Percentiles rank a stretch among this genome's conserved stretches.
Evolutionary conservation across 2,329 filamentous ascomycete genomes (phyloP).

Genomic region (Cylindrodendrum hubeiense): DNA sequence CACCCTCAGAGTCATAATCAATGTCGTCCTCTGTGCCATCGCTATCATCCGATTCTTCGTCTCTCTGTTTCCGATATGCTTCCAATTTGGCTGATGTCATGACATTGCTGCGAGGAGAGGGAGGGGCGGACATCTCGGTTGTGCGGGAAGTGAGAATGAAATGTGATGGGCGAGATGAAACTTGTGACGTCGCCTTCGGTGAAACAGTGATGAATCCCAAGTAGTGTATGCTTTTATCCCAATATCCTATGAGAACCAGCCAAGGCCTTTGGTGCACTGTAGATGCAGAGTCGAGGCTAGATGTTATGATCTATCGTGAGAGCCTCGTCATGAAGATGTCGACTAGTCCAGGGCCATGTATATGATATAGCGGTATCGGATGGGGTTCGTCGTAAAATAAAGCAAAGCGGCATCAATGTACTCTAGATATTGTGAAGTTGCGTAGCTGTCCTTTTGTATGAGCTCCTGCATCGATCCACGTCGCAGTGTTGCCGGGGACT

Average conservation of each 20-base stretch:
- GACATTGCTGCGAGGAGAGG: conserved; percentile 27
- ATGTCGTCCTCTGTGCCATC: conserved; percentile 30
- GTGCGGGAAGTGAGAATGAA: neutral
- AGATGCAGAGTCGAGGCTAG: no score
- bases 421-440: neutral
- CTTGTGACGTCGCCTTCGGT: neutral
- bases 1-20: conserved; percentile 31
- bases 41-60: conserved; percentile 13
- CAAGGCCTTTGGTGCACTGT: no score
- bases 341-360: neutral
- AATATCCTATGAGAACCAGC: no score
- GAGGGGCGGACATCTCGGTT: conserved; percentile 25
- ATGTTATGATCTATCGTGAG: no score
- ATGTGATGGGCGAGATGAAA: neutral
- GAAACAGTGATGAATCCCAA: no score
- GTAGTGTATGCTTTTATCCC: no score
- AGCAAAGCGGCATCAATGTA: neutral
- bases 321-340: no score
- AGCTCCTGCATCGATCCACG: neutral
- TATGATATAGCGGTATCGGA: neutral
- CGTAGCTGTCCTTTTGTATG: neutral
- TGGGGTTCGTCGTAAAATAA: neutral
- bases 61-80: conserved; percentile 26
- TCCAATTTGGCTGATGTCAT: conserved; percentile 33
- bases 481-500: conserved; percentile 23